A percentile compares a stretch with the other conserved stretches of the same genome.
These are phyloP conservation scores for Cytospora piceicola DNA, from an alignment of 2,329 filamentous ascomycete species.

Conservation along the genomic window DNA sequence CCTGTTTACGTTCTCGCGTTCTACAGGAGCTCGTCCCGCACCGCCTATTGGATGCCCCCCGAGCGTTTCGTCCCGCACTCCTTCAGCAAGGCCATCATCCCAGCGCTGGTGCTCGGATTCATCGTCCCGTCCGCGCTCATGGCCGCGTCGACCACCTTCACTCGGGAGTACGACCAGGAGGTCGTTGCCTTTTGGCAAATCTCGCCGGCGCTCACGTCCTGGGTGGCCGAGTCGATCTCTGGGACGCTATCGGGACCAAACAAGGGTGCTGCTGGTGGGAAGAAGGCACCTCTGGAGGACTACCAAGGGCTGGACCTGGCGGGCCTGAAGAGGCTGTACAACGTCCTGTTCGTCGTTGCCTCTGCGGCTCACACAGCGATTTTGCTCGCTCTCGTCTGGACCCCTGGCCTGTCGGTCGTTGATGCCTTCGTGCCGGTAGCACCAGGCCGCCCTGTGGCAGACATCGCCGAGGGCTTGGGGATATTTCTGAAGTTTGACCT, in stretches of 20 bases:
- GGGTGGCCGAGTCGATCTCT: constrained; percentile 6
- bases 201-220: constrained; percentile 8
- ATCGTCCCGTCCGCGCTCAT: constrained; percentile 13
- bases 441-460: background rate
- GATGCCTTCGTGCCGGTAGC: constrained; percentile 1
- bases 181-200: constrained; percentile 14
- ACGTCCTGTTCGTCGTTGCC: constrained; percentile 1
- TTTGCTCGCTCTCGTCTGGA: constrained; percentile 11
- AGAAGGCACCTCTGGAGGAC: constrained; percentile 7
- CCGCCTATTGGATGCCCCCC: constrained; percentile 22
- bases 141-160: background rate
- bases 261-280: background rate
- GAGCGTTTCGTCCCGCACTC: constrained; percentile 16
- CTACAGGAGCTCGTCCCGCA: constrained; percentile 6
- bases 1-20: constrained; percentile 17
- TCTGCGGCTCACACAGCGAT: constrained; percentile 1
- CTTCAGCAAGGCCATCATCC: constrained; percentile 12
- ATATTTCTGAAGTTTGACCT: constrained; percentile 18
- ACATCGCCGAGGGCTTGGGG: constrained; percentile 3
- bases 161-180: constrained; percentile 1
- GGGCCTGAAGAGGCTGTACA: constrained; percentile 4
- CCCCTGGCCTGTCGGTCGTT: background rate
- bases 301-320: constrained; percentile 3
- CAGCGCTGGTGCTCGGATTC: constrained; percentile 9
- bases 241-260: background rate